Evolutionary conservation across 257 asterid species (phyloP), one percentile per base, ranked within the genome.

Genomic region (Fraxinus excelsior): DNA sequence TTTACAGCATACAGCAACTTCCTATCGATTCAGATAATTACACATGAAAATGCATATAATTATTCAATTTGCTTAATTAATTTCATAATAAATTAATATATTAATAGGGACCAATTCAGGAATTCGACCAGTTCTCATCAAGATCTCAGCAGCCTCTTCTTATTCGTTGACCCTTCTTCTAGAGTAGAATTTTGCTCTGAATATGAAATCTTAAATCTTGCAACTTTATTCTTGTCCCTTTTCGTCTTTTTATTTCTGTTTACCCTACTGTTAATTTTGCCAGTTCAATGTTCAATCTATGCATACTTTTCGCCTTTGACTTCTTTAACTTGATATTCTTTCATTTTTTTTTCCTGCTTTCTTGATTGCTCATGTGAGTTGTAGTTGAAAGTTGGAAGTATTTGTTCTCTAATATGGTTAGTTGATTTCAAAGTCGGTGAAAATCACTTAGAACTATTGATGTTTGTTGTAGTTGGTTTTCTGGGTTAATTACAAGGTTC

Each of bases 71-170:
- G 78, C 58, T 37, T 23, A 37, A 73, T 79, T 77, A 34, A 9
- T 76, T 78, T 38, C 71, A 35, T 37, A 79, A 51, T 74, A 60
- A 74, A 7, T 37, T 74, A 82, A 56, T n/a, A 56, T 56, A 32
- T 19, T 58, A 58, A 78, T 75, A 71, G 44, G 28, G 75, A 32
- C 82, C 83, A 82, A 68, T 76, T 42, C 42, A 74, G 72, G 64
- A 76, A 76, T 21, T 74, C 28, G 82, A 82, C 74, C 87, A 67
- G 64, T 80, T 86, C 75, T 62, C 79, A 75, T 80, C 89, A 88
- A 85, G 90, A 83, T 88, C 88, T 73, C 86, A 64, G 11, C 71
- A 49, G 46, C 58, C 72, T 37, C 68, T 81, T 49, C 32, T 66
- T 71, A 46, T 69, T 26, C 64, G 72, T 84, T 70, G 81, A 74